These are phyloP conservation scores for Podila verticillata DNA, from an alignment of 192 early-diverging fungal species.

Conservation along the genomic window DNA sequence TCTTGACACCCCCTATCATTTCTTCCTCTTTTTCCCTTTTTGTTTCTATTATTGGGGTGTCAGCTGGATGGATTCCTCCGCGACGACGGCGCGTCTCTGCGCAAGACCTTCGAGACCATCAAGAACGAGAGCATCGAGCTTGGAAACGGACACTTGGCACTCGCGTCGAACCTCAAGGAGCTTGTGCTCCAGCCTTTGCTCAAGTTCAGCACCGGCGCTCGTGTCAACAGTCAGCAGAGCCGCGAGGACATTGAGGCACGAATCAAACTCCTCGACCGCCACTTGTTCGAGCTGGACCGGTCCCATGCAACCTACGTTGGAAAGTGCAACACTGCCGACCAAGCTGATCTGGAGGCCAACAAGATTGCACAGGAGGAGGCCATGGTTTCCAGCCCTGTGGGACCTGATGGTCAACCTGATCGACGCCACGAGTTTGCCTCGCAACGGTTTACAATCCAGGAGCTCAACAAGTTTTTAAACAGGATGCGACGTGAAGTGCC, in stretches of 20 bases:
- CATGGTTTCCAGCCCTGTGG: background rate
- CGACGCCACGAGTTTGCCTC: slow-evolving; percentile 61
- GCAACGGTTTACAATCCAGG: slow-evolving; percentile 66
- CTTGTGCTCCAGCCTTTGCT: slow-evolving; percentile 60
- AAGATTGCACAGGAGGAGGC: slow-evolving; percentile 33
- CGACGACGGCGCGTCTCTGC: slow-evolving; percentile 65
- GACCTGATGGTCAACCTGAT: background rate
- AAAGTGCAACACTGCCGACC: slow-evolving; percentile 71
- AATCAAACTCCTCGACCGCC: slow-evolving; percentile 59
- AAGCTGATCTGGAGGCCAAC: slow-evolving; percentile 63
- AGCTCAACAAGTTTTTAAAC: slow-evolving; percentile 69
- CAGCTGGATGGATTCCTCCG: slow-evolving; percentile 59
- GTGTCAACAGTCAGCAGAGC: slow-evolving; percentile 43
- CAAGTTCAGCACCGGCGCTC: slow-evolving; percentile 54
- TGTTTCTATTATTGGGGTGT: background rate
- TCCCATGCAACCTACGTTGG: slow-evolving; percentile 51
- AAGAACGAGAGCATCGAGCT: slow-evolving; percentile 55
- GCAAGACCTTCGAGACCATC: slow-evolving; percentile 58
- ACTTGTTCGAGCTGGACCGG: slow-evolving; percentile 57
- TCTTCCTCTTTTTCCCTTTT: background rate
- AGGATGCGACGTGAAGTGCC: slow-evolving; percentile 70
- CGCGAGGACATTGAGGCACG: slow-evolving; percentile 57
- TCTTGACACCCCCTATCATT: background rate
- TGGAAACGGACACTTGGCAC: slow-evolving; percentile 53
- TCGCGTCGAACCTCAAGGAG: slow-evolving; percentile 52